Conservation (phyloP, 805 yeast species). For the Metschnikowia lachancei region DNA sequence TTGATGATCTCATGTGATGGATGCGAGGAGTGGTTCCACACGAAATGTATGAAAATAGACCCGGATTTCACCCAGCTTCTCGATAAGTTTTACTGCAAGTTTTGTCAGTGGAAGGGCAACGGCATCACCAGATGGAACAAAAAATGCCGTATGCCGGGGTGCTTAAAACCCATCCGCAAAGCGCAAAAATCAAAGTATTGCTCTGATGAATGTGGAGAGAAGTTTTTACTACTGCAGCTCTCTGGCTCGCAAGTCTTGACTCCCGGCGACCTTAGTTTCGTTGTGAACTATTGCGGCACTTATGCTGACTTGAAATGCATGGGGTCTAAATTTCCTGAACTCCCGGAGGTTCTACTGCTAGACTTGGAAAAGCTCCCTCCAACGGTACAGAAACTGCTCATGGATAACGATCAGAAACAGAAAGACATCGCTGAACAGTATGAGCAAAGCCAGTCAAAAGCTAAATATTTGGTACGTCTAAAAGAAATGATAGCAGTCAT, state of each 20-base stretch:
- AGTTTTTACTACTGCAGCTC: slow-evolving; percentile 36
- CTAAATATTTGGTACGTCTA: slow-evolving; percentile 25
- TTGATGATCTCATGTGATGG: slow-evolving; percentile 94
- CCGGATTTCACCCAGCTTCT: slow-evolving; percentile 52
- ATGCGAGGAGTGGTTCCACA: slow-evolving; percentile 95
- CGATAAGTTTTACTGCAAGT: slow-evolving; percentile 66
- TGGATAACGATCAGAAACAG: slow-evolving; percentile 9
- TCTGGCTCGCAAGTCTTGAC: slow-evolving; percentile 19
- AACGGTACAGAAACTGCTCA: slow-evolving; percentile 20
- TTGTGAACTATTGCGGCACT: slow-evolving; percentile 23
- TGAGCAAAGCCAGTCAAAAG: slow-evolving; percentile 17
- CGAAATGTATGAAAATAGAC: slow-evolving; percentile 66
- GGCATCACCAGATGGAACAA: slow-evolving; percentile 69
- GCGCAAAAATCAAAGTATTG: slow-evolving; percentile 67
- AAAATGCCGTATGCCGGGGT: slow-evolving; percentile 61
- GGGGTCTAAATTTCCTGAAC: slow-evolving; percentile 44
- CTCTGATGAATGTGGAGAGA: slow-evolving; percentile 63
- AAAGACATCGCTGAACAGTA: slow-evolving; percentile 20
- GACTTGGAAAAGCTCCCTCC: slow-evolving; percentile 20
- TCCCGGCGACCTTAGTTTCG: slow-evolving; percentile 24
- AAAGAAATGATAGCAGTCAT: slow-evolving; percentile 37
- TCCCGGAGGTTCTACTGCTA: slow-evolving; percentile 31
- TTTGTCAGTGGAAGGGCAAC: slow-evolving; percentile 55
- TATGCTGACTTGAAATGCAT: slow-evolving; percentile 25
- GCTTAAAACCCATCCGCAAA: slow-evolving; percentile 52